Percentiles rank a stretch among this genome's conserved stretches.
phyloP scores from a whole-genome alignment of 257 asterid species.

The Verbascum thapsus region DNA sequence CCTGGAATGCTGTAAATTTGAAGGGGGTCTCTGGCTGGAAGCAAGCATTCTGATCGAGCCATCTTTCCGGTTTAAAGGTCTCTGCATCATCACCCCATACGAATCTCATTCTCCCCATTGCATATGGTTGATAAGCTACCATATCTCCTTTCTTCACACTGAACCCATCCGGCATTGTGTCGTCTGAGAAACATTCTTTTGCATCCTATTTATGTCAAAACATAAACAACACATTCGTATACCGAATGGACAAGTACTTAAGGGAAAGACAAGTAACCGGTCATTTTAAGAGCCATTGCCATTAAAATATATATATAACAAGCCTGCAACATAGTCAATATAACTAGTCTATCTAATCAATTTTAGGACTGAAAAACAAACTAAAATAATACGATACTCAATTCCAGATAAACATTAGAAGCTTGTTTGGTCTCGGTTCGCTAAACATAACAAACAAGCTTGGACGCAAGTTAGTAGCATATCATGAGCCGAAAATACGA shows the following conservation, averaged over 20 bases:
- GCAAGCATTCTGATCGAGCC: slow-evolving; percentile 54
- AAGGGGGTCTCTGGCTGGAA: slow-evolving; percentile 50
- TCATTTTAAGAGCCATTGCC: neutral
- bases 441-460: too few relatives aligned
- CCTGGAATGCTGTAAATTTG: slow-evolving; percentile 68
- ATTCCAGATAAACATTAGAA: neutral
- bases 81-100: slow-evolving; percentile 63
- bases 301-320: neutral
- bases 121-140: slow-evolving; percentile 55
- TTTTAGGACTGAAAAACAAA: too few relatives aligned
- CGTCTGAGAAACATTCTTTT: slow-evolving; percentile 50
- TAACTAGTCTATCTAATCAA: neutral
- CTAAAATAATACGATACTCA: neutral
- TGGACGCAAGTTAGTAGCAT: neutral
- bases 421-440: too few relatives aligned
- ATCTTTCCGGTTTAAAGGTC: slow-evolving; percentile 58
- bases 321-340: neutral
- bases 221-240: neutral
- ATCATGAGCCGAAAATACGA: neutral
- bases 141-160: slow-evolving; percentile 46
- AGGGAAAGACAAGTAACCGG: neutral
- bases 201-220: slow-evolving; percentile 35
- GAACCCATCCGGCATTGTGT: slow-evolving; percentile 53
- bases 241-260: neutral
- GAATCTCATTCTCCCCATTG: slow-evolving; percentile 64